Conservation (phyloP, 306 rosid species). For the Cicer arietinum region DNA sequence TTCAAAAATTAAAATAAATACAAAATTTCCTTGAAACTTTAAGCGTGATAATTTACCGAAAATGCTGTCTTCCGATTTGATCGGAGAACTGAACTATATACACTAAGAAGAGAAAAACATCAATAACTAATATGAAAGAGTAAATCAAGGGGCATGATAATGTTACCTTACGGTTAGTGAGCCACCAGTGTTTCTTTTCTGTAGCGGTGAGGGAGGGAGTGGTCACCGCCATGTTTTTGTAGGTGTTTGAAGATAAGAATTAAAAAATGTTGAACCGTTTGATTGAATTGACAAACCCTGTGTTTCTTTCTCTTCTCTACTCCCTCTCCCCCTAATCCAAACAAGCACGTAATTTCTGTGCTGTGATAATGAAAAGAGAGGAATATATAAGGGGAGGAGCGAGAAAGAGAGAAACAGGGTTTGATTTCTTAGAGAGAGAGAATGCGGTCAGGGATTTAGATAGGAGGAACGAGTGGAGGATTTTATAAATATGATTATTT, state of each 20-base stretch:
- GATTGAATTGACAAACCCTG: constrained; percentile 36
- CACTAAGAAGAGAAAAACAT: neutral
- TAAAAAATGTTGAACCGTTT: constrained; percentile 33
- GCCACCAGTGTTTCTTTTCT: constrained; percentile 98
- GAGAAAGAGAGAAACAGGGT: constrained; percentile 22
- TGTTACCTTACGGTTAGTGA: constrained; percentile 77
- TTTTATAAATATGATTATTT: constrained; percentile 42
- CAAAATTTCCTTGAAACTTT: neutral
- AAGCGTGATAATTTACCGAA: constrained; percentile 8
- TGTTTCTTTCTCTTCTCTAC: neutral
- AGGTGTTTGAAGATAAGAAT: constrained; percentile 4
- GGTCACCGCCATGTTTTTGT: constrained; percentile 59
- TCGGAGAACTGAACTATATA: neutral
- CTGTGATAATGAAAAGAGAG: constrained; percentile 38
- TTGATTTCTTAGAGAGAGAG: constrained; percentile 8
- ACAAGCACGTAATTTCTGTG: constrained; percentile 47
- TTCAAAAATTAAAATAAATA: neutral
- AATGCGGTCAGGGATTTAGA: neutral
- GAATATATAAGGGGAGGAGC: neutral
- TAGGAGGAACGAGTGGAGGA: constrained; percentile 41
- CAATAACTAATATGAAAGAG: neutral
- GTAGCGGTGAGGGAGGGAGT: constrained; percentile 53
- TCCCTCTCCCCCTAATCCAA: constrained; percentile 40
- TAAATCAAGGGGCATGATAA: neutral
- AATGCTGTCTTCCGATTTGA: neutral